Percentiles rank a stretch among this genome's conserved stretches.
These are phyloP conservation scores for Graphiopsis chlorocephala DNA, from an alignment of 2,329 filamentous ascomycete genomes.

Conservation along the genomic window DNA sequence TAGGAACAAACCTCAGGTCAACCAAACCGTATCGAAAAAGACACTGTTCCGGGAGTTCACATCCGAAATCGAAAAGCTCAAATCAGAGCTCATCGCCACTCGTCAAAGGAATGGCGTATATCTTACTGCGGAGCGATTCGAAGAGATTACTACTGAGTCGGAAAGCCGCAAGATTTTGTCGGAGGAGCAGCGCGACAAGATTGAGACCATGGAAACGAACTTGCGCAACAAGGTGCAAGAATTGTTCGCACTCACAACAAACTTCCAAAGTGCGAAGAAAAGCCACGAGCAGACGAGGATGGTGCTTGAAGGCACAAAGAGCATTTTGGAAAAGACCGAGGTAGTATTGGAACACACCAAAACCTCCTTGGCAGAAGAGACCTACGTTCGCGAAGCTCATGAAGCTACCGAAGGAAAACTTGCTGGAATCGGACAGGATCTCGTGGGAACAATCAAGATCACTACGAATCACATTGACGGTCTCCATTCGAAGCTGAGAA, in stretches of 20 bases:
- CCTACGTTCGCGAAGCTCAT: constrained; percentile 75
- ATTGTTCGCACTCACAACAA: constrained; percentile 79
- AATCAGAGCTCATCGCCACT: constrained; percentile 88
- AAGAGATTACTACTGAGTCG: constrained; percentile 86
- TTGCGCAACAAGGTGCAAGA: constrained; percentile 92
- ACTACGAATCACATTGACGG: constrained; percentile 79
- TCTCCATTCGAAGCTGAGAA: constrained; percentile 79
- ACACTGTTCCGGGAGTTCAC: constrained; percentile 88
- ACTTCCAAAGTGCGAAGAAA: constrained; percentile 83
- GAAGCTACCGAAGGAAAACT: constrained; percentile 79
- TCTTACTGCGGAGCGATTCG: constrained; percentile 80
- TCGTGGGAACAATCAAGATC: constrained; percentile 73
- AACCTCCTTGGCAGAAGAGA: constrained; percentile 75
- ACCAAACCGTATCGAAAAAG: constrained; percentile 88
- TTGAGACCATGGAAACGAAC: constrained; percentile 87
- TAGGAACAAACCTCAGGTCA: constrained; percentile 93
- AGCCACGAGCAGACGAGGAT: constrained; percentile 76
- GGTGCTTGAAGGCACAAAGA: constrained; percentile 74
- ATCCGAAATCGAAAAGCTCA: constrained; percentile 87
- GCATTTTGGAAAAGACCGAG: constrained; percentile 82
- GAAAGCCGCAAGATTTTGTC: constrained; percentile 87
- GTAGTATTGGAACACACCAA: constrained; percentile 75
- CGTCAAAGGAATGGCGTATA: constrained; percentile 94
- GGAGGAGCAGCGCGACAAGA: constrained; percentile 88
- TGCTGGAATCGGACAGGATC: constrained; percentile 66